Base-by-base conservation (phyloP, 805 yeast species). In the Lipomyces anomalus region DNA sequence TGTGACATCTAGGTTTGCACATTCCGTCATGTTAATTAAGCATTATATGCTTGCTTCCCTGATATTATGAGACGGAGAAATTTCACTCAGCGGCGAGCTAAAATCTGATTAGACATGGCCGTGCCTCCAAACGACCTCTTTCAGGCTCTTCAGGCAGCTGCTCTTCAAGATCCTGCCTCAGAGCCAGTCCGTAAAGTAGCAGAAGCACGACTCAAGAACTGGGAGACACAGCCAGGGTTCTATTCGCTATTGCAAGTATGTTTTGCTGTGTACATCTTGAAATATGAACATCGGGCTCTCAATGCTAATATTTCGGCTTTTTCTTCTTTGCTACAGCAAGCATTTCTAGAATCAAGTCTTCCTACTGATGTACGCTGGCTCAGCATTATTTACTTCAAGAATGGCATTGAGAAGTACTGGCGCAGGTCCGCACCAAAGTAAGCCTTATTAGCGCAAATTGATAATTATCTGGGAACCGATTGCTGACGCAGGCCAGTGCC, bases 321-420 rank as follows among this genome's bases (percentile, higher is more conserved):
- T n/a, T n/a, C n/a, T 17, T 7, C 21, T 22, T 42, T 26, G 22
- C 32, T 43, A 3, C 67, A 75, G 58, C 64, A 76, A 4, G 71
- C 79, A 0, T 89, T 85, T 61, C 67, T 78, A 44, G 81, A 84
- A 51, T 60, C 70, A 2, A 71, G 78, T 0, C 56, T 76, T 16
- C 74, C 88, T 0, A 64, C 82, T 24, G 84, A 83, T 47, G 68
- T 79, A 5, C 70, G 97, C 57, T 88, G 95, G 95, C 67, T 89
- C 22, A 88, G 95, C 0, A 73, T 87, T 1, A 90, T 90, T 35
- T 84, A 83, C 53, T 79, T 90, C 64, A 90, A 92, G 60, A 90
- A 90, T 63, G 94, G 94, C 1, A 70, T 87, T 18, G 95, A 86
- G 16, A 78, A 76, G 59, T 78, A 78, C 58, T 90, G 98, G 97